Conservation (phyloP, 257 asterid genomes). For the Eustoma russellianum region DNA sequence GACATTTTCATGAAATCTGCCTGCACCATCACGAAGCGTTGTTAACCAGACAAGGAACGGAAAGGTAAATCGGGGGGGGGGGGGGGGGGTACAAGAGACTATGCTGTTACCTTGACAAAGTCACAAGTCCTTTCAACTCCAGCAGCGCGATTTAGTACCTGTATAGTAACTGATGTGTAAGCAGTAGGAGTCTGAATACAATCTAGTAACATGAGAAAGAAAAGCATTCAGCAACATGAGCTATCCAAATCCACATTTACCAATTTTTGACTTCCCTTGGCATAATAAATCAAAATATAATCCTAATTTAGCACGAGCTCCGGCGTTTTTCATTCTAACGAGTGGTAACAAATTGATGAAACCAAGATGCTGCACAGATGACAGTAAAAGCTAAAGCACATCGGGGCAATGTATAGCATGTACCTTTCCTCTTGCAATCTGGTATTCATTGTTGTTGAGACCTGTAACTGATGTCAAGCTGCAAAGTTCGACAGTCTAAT, state of each 20-base stretch:
- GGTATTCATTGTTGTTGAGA: conserved; percentile 95
- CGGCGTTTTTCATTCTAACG: too few relatives aligned
- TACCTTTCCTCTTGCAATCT: conserved; percentile 90
- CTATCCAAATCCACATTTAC: too few relatives aligned
- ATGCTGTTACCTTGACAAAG: conserved; percentile 66
- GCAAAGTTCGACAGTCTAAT: conserved; percentile 23
- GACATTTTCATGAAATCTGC: conserved; percentile 99
- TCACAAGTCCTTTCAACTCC: conserved; percentile 72
- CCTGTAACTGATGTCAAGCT: conserved; percentile 85
- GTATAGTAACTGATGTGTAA: conserved; percentile 6
- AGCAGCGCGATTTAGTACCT: conserved; percentile 64
- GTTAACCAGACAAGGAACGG: conserved; percentile 12
- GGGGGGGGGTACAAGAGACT: too few relatives aligned
- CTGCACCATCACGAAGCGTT: conserved; percentile 30
- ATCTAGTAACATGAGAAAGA: too few relatives aligned
- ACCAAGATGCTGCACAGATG: too few relatives aligned
- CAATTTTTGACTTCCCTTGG: too few relatives aligned
- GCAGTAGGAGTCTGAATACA: background rate
- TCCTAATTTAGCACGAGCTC: too few relatives aligned
- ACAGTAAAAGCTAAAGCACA: too few relatives aligned
- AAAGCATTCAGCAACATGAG: too few relatives aligned
- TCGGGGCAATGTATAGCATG: conserved; percentile 6
- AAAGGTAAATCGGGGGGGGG: conserved; percentile 1
- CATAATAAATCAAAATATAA: too few relatives aligned
- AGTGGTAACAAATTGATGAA: too few relatives aligned